Percentiles rank a stretch among this genome's conserved stretches.
Conservation (phyloP, 78 protist species). For the Mastigamoeba balamuthi region DNA sequence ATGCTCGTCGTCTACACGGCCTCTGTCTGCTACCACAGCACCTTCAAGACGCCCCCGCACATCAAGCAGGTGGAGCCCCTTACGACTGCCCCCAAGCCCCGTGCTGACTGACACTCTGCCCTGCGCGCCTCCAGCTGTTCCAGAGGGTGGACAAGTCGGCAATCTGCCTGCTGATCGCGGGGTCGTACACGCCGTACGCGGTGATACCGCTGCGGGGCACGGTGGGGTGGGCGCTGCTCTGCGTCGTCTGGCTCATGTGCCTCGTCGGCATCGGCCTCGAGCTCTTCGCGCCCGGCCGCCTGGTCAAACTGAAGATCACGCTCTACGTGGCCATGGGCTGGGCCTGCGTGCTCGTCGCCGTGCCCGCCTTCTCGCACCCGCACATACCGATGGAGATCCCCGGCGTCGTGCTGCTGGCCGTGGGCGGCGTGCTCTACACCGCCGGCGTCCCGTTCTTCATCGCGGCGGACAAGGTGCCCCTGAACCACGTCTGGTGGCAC, state of each 20-base stretch:
- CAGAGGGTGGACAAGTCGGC: slow-evolving; percentile 6
- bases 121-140: too few relatives aligned
- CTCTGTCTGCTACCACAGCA: background rate
- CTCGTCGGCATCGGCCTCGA: background rate
- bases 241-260: background rate
- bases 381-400: background rate
- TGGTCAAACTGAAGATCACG: background rate
- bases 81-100: too few relatives aligned
- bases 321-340: slow-evolving; percentile 18
- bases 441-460: slow-evolving; percentile 16
- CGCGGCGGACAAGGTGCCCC: background rate
- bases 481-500: slow-evolving; percentile 14
- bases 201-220: background rate
- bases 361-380: background rate
- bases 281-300: too few relatives aligned
- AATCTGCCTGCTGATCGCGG: slow-evolving; percentile 13
- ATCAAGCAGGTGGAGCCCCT: too few relatives aligned
- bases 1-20: background rate
- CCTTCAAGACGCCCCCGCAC: background rate
- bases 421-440: slow-evolving; percentile 15
- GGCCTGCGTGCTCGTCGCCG: background rate
- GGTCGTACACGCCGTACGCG: slow-evolving; percentile 7
- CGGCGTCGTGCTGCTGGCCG: background rate
- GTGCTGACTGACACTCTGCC: too few relatives aligned
- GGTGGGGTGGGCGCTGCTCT: background rate